Evolutionary conservation across 106 monocot species (phyloP).

Genomic region (Acanthochlamys bracteata): DNA sequence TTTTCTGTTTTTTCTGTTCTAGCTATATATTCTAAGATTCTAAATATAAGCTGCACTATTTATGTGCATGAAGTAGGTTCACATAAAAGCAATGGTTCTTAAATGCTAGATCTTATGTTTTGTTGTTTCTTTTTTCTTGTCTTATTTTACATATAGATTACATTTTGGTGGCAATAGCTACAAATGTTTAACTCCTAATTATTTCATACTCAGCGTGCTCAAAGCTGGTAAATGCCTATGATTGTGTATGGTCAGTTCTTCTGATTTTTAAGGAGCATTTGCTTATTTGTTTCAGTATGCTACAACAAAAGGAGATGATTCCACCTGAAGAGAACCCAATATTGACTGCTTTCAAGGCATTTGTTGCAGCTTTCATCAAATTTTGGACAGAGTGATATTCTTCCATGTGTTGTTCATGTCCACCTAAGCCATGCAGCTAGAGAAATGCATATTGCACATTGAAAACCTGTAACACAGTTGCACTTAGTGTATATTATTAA

Average conservation of each 20-base stretch:
- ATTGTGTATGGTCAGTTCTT: background rate
- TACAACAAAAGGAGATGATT: background rate
- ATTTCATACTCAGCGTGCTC: background rate
- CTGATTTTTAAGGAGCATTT: background rate
- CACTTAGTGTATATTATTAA: too few species aligned
- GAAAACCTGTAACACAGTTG: too few species aligned
- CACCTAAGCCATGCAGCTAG: too few species aligned
- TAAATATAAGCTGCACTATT: too few species aligned
- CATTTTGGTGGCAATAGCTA: too few species aligned
- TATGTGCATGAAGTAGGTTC: too few species aligned
- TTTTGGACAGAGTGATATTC: constrained; percentile 14
- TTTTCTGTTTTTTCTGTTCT: too few species aligned
- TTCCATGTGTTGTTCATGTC: too few species aligned
- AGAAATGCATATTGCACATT: too few species aligned
- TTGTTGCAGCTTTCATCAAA: constrained; percentile 20
- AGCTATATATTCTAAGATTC: too few species aligned
- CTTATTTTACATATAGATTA: background rate
- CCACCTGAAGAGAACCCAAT: constrained; percentile 8
- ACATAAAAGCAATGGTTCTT: too few species aligned
- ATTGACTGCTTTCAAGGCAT: constrained; percentile 13
- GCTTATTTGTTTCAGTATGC: constrained; percentile 7
- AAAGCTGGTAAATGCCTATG: background rate
- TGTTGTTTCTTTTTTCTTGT: background rate
- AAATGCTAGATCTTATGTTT: background rate
- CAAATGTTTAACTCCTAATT: too few species aligned